A percentile compares a stretch with the other conserved stretches of the same genome.
These are phyloP conservation scores for Neofusicoccum cordaticola DNA, from an alignment of 2,329 filamentous ascomycete species.

Conservation along the genomic window DNA sequence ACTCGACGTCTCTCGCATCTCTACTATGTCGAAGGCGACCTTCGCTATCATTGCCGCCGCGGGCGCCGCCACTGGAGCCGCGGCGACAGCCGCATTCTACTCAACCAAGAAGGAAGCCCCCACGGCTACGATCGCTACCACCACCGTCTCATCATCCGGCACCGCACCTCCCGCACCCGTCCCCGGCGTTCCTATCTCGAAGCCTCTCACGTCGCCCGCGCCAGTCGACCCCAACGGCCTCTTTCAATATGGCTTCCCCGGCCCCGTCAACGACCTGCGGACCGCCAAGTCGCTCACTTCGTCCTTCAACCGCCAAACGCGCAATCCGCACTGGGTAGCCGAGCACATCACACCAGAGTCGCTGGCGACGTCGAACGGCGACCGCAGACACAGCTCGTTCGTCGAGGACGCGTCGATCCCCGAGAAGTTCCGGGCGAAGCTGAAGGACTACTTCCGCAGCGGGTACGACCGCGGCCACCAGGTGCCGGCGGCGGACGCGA, in stretches of 20 bases:
- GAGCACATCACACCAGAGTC: conserved; percentile 95
- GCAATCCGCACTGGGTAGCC: conserved; percentile 87
- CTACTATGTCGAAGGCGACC: conserved; percentile 50
- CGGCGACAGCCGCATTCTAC: conserved; percentile 48
- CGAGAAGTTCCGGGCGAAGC: conserved; percentile 79
- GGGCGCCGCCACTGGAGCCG: conserved; percentile 48
- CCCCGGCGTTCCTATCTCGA: conserved; percentile 24
- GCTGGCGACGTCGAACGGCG: conserved; percentile 69
- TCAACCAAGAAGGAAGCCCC: conserved; percentile 33
- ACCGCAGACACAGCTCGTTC: conserved; percentile 81
- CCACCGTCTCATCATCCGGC: conserved; percentile 25
- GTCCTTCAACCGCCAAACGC: conserved; percentile 81
- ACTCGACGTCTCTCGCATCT: not conserved
- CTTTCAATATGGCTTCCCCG: conserved; percentile 73
- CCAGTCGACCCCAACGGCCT: conserved; percentile 51
- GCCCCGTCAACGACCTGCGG: conserved; percentile 80
- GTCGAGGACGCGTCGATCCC: conserved; percentile 78
- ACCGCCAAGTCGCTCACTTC: conserved; percentile 75
- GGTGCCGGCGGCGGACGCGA: conserved; percentile 91
- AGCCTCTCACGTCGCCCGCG: conserved; percentile 23
- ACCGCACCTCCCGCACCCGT: conserved; percentile 26
- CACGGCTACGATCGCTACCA: conserved; percentile 30
- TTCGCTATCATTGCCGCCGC: conserved; percentile 49
- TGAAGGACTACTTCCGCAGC: conserved; percentile 91
- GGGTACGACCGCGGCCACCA: conserved; percentile 97